Base-by-base conservation (phyloP, 2,329 filamentous ascomycete genomes). In the Aspergillus latus region DNA sequence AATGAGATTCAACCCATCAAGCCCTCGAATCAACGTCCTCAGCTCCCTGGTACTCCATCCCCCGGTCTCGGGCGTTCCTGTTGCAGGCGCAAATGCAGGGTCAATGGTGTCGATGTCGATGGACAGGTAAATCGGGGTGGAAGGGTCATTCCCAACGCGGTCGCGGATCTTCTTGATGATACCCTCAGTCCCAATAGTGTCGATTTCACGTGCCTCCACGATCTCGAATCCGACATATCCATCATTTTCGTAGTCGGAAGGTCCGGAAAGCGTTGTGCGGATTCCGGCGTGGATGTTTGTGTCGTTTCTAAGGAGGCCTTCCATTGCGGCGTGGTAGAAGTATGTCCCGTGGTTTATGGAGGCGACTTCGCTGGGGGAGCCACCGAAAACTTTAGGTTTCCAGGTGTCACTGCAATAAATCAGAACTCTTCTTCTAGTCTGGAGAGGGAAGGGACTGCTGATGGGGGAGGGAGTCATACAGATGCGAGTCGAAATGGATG, bases 61-160 rank as follows among this genome's bases (percentile, higher is more conserved):
- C 45, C 84, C 84, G 1, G 82, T 81, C 65, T 86, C 84, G 8
- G 83, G 78, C 1, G 84, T 86, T 2, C 84, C 84, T 0, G 84
- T 86, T 26, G 71, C 76, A 7, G 75, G 76, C 4, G 76, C 74
- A 54, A 74, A 93, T 4, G 89, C 89, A 6, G 92, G 91, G 69
- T 96, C 91, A 3, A 96, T 79, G 0, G 90, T 92, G 68, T 96
- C 91, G 65, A 96, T 96, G 68, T 96, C 92, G 46, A 95, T 87
- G 5, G 85, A 89, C 32, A 95, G 75, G 68, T 95, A 95, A 0
- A 94, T 88, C 0, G 90, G 90, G 59, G 85, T 86, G 37, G 37
- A 11, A n/a, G n/a, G n/a, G 52, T 81, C 80, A 21, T 86, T 88
- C 7, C 89, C 89, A 15, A 95, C 88, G 26, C 89, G 81, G 3